Percentiles rank a stretch among this genome's conserved stretches.
Conservation (phyloP, 345 rosid genomes). For the Clarkia xantiana region DNA sequence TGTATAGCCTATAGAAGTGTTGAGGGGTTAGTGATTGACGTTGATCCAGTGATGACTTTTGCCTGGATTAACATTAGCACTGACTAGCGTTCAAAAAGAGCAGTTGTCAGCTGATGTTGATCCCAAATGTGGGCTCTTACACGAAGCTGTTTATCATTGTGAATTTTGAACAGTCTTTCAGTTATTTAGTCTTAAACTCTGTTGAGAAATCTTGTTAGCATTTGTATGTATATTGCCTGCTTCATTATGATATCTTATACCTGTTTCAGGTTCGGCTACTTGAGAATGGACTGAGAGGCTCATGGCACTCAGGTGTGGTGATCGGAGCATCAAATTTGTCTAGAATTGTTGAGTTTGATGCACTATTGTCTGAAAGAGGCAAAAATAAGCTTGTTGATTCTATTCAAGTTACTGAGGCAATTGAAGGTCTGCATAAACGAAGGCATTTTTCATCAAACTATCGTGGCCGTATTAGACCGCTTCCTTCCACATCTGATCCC, state of each 20-base stretch:
- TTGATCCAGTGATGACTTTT: too few relatives aligned
- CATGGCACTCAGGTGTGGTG: constrained; percentile 31
- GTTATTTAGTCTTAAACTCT: too few relatives aligned
- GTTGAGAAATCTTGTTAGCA: background rate
- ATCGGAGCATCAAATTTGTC: constrained; percentile 18
- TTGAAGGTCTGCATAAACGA: constrained; percentile 26
- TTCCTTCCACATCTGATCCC: constrained; percentile 8
- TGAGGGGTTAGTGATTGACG: too few relatives aligned
- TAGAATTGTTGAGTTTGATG: constrained; percentile 20
- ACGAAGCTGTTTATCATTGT: too few relatives aligned
- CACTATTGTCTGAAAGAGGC: constrained; percentile 21
- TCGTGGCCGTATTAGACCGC: constrained; percentile 28
- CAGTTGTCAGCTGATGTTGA: too few relatives aligned
- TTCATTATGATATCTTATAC: background rate
- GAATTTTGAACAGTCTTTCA: too few relatives aligned
- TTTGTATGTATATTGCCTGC: background rate
- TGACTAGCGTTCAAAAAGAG: too few relatives aligned
- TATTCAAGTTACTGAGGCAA: constrained; percentile 21
- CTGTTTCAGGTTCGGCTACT: constrained; percentile 28
- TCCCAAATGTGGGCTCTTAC: too few relatives aligned
- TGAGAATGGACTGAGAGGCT: constrained; percentile 28
- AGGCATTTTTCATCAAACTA: constrained; percentile 19
- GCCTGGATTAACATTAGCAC: too few relatives aligned
- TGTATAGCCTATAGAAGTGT: too few relatives aligned
- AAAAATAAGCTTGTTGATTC: constrained; percentile 18